phyloP scores from a whole-genome alignment of 2,329 filamentous ascomycete species.

The Fusarium pseudoanthophilum region DNA sequence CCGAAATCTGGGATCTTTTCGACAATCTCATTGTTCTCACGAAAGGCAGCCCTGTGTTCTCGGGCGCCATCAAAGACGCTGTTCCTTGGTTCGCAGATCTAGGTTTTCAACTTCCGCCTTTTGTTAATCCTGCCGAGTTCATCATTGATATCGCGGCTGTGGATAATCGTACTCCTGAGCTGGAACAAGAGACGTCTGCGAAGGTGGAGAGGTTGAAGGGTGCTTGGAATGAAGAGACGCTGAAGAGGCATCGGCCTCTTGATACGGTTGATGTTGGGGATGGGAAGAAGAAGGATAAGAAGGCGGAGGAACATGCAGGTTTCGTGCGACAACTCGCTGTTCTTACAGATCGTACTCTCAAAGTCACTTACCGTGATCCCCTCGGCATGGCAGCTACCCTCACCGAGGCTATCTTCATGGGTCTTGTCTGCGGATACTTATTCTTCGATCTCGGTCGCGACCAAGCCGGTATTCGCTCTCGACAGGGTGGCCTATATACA shows the following conservation, averaged over 20 bases:
- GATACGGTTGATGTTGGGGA: conserved; percentile 6
- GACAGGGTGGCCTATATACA: conserved; percentile 78
- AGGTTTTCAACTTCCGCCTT: conserved; percentile 72
- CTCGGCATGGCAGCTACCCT: conserved; percentile 78
- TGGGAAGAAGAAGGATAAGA: conserved; percentile 27
- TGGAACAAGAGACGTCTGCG: conserved; percentile 68
- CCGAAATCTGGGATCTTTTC: conserved; percentile 82
- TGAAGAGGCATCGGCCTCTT: conserved; percentile 40
- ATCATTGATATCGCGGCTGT: conserved; percentile 79
- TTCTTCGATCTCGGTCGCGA: conserved; percentile 74
- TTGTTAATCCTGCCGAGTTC: conserved; percentile 82
- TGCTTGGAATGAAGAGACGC: conserved; percentile 64
- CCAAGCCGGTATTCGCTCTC: conserved; percentile 77
- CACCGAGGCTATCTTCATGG: conserved; percentile 76
- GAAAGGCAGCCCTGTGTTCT: conserved; percentile 74
- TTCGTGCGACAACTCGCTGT: conserved; percentile 73
- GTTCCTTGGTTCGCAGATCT: conserved; percentile 71
- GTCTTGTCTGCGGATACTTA: conserved; percentile 77
- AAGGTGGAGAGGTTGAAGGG: conserved; percentile 70
- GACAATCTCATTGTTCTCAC: conserved; percentile 77
- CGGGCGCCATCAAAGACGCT: conserved; percentile 67
- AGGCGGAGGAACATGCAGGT: conserved; percentile 59
- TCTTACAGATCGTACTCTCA: conserved; percentile 74
- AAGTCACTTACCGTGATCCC: conserved; percentile 79
- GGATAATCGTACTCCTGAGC: conserved; percentile 75